Evolutionary conservation across 768 basidiomycete genomes (phyloP), one percentile per base, ranked within the genome.

Genomic region (Trametes meyenii): DNA sequence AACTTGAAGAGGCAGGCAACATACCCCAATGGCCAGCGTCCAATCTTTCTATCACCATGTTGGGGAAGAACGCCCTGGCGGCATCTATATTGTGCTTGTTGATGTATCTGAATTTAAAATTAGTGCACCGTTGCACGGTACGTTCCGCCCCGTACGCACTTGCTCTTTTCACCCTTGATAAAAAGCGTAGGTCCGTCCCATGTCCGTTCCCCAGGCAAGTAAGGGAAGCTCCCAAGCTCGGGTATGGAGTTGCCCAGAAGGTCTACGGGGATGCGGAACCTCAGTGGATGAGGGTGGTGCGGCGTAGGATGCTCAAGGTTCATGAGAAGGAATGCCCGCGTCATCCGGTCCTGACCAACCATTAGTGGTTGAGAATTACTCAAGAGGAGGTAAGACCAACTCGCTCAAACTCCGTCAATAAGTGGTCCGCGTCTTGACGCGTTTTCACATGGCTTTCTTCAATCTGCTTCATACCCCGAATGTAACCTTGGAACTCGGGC

Each of bases 1-100:
- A 10, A 42, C 24, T 29, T n/a, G n/a, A n/a, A n/a, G n/a, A n/a
- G n/a, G n/a, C 53, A 12, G 16, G 10, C 17, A 11, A 73, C 85
- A 63, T 70, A 92, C 91, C 89, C 95, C 95, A 98, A 73, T 98
- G 95, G 0, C 88, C 86, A 0, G 94, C 77, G 60, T 93, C 87
- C 26, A 96, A 73, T 24, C 74, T 79, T 68, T 86, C 82, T 10
- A 96, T 67, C 11, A 66, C 70, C 78, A 85, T 82, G 39, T 80
- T 75, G 0, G 94, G 94, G 76, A 96, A 97, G 73, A 92, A 92
- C 29, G 78, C 70, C 61, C 83, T 71, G 42, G 87, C 82, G 6
- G 82, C 65, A 0, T 85, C 83, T 7, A 86, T 73, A 69, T 95
- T 93, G 56, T 84, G 78, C 24, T 79, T 74, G 64, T 93, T 94